These are phyloP conservation scores for Erythrophleum fordii DNA, from an alignment of 306 rosid species.

Conservation along the genomic window DNA sequence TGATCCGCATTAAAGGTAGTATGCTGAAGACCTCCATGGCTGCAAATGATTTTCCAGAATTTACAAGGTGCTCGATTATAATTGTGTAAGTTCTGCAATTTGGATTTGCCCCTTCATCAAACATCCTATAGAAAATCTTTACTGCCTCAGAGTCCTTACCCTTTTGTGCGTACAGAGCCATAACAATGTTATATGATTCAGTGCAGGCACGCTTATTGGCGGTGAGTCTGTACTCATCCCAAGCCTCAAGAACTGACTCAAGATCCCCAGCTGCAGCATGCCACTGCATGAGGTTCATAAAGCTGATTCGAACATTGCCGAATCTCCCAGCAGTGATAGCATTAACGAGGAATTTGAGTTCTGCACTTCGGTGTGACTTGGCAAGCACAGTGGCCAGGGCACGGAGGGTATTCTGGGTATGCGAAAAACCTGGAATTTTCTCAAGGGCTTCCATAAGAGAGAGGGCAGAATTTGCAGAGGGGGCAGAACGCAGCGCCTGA, in stretches of 20 bases:
- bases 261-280: constrained; percentile 62
- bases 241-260: constrained; percentile 59
- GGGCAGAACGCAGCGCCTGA: constrained; percentile 74
- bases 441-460: constrained; percentile 50
- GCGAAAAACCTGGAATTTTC: constrained; percentile 48
- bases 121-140: constrained; percentile 53
- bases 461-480: constrained; percentile 75
- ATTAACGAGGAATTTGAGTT: constrained; percentile 62
- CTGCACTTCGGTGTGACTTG: constrained; percentile 49
- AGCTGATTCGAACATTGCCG: constrained; percentile 51
- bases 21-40: constrained; percentile 65
- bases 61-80: constrained; percentile 81
- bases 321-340: constrained; percentile 52
- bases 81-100: constrained; percentile 71
- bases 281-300: constrained; percentile 77
- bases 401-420: constrained; percentile 66
- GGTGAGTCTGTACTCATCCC: constrained; percentile 58
- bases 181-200: constrained; percentile 71
- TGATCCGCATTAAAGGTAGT: constrained; percentile 73
- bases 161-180: constrained; percentile 62
- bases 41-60: constrained; percentile 44
- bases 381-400: constrained; percentile 81
- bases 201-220: constrained; percentile 50
- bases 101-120: constrained; percentile 70
- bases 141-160: constrained; percentile 65